These are phyloP conservation scores for Glycine soja DNA, from an alignment of 306 rosid genomes.

Conservation along the genomic window DNA sequence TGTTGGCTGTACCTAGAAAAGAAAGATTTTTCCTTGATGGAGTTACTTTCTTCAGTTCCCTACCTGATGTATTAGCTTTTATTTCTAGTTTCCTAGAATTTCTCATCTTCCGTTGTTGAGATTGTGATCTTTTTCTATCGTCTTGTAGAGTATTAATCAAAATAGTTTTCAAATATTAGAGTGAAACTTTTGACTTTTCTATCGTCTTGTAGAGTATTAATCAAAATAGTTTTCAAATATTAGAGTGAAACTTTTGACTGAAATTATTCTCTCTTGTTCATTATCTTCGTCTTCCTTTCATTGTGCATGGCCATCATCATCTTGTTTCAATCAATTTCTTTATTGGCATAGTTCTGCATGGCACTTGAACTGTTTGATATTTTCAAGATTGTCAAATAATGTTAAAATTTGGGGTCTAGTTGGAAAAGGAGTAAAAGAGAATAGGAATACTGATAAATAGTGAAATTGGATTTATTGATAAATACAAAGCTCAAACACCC, in stretches of 20 bases:
- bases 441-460: background rate
- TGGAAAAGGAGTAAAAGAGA: background rate
- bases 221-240: background rate
- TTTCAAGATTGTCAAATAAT: slow-evolving; percentile 12
- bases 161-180: background rate
- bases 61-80: background rate
- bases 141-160: background rate
- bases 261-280: background rate
- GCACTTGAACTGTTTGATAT: background rate
- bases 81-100: background rate
- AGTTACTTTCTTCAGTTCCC: slow-evolving; percentile 1
- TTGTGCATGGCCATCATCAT: background rate
- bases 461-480: background rate
- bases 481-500: background rate
- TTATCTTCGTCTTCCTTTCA: background rate
- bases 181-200: background rate
- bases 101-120: background rate
- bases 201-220: background rate
- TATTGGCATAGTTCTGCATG: background rate
- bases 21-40: slow-evolving; percentile 36
- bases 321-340: background rate
- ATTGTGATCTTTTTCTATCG: background rate
- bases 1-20: slow-evolving; percentile 24
- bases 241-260: background rate
- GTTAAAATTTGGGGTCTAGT: slow-evolving; percentile 16